phyloP scores from a whole-genome alignment of 768 basidiomycete genomes.

The Fistulinella prunicolor region DNA sequence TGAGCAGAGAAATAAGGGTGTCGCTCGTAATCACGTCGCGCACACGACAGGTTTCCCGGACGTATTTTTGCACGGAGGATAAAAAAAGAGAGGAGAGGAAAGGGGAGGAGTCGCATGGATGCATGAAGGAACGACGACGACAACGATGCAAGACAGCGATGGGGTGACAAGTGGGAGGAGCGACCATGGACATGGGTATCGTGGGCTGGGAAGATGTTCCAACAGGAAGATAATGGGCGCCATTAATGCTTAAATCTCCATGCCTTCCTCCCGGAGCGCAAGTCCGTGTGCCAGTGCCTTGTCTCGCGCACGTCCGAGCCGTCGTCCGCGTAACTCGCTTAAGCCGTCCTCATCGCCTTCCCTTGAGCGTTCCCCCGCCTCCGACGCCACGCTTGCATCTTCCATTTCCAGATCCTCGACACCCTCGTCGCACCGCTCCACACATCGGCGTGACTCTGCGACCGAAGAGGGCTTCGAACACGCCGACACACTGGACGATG shows the following conservation, averaged over 20 bases:
- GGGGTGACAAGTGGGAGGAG: no score
- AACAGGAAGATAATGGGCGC: neutral
- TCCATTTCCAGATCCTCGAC: constrained; percentile 22
- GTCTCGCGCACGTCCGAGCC: constrained; percentile 15
- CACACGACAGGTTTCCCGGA: no score
- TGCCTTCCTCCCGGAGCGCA: constrained; percentile 9
- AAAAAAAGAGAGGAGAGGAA: no score
- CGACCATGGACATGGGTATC: neutral
- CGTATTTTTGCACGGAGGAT: no score
- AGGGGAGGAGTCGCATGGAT: no score
- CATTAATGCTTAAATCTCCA: constrained; percentile 14
- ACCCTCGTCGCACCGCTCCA: neutral
- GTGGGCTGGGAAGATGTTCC: no score
- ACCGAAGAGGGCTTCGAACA: constrained; percentile 12
- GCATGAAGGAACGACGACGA: no score
- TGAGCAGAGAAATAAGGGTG: no score
- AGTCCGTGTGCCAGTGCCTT: constrained; percentile 10
- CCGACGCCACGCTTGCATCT: neutral
- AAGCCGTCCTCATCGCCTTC: neutral
- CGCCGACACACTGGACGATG: constrained; percentile 8
- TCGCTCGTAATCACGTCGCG: no score
- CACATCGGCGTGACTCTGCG: neutral
- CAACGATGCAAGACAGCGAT: no score
- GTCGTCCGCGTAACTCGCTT: constrained; percentile 19
- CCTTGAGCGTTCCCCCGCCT: constrained; percentile 5